Evolutionary conservation across 1,284 basidiomycete genomes (phyloP), one percentile per base, ranked within the genome.

Genomic region (Malassezia vespertilionis): DNA sequence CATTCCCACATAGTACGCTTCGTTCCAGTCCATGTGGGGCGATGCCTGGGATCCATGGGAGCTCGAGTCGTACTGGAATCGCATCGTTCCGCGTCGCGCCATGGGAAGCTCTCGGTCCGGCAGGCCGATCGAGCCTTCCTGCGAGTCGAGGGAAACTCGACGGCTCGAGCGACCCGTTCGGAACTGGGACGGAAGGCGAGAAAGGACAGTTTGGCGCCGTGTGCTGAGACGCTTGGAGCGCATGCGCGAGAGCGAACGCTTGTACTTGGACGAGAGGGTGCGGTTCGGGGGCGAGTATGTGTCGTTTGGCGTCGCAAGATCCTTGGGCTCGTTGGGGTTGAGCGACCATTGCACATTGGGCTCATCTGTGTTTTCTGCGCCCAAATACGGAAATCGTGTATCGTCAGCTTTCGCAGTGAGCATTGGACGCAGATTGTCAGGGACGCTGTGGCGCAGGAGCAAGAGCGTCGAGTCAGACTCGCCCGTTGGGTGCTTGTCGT

Each of bases 41-140:
- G 42, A 35, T 7, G 17, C 37, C 15, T 27, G 32, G 10, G 47
- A 44, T 28, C 21, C 22, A 22, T 50, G 44, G 4, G 48, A 51
- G 48, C 48, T 51, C 8, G 48, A 40, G 27, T 51, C 48, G 38
- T 45, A 44, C 17, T 39, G 37, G 48, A 51, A 51, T 20, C 48
- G 48, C 10, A 18, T 28, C 24, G 44, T 24, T 8, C 37, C 32
- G 22, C 40, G 40, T 17, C 48, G 37, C 18, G 38, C 48, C 48
- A 45, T 51, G 8, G 48, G 48, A 11, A 51, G 34, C 33, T 45
- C 22, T 10, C 39, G 11, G 8, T 50, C 47, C 2, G 47, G 47
- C 36, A 21, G 33, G 5, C 47, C 47, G n/a, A 50, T 21, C 12
- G 41, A 44, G 14, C 14, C 40, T 8, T 22, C 35, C 26, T 42